A percentile compares a stretch with the other conserved stretches of the same genome.
These are phyloP conservation scores for Teratosphaeria nubilosa DNA, from an alignment of 2,329 filamentous ascomycete genomes.

Conservation along the genomic window DNA sequence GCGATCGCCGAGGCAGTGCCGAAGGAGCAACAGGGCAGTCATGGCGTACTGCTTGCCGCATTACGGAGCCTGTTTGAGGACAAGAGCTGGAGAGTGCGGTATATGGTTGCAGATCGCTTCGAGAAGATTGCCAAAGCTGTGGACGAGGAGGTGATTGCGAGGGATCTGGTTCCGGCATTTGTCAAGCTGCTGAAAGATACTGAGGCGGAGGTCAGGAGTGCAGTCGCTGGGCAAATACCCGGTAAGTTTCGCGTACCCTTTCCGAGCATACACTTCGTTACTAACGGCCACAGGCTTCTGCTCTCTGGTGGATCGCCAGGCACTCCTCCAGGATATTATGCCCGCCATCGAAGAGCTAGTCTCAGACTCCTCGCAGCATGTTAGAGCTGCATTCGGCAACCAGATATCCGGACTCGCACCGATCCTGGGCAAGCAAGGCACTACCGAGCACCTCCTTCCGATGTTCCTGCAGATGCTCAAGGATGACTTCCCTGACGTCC, in stretches of 20 bases:
- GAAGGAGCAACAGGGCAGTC: slow-evolving; percentile 94
- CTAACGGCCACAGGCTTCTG: slow-evolving; percentile 61
- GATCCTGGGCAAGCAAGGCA: slow-evolving; percentile 97
- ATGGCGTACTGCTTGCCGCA: slow-evolving; percentile 83
- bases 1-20: slow-evolving; percentile 94
- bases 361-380: slow-evolving; percentile 91
- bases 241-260: slow-evolving; percentile 35
- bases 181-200: slow-evolving; percentile 97
- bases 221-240: slow-evolving; percentile 93
- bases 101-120: slow-evolving; percentile 98
- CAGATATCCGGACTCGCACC: slow-evolving; percentile 95
- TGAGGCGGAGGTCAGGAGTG: slow-evolving; percentile 93
- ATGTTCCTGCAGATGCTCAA: slow-evolving; percentile 99
- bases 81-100: slow-evolving; percentile 98
- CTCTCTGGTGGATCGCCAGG: slow-evolving; percentile 72
- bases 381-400: slow-evolving; percentile 86
- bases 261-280: too few species aligned
- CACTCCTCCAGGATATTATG: slow-evolving; percentile 92
- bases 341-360: slow-evolving; percentile 91
- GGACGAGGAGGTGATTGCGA: slow-evolving; percentile 87
- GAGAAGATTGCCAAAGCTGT: slow-evolving; percentile 99
- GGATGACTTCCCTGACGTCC: slow-evolving; percentile 96
- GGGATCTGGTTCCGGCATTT: slow-evolving; percentile 91
- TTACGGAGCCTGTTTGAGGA: slow-evolving; percentile 92
- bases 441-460: slow-evolving; percentile 87